A percentile compares a stretch with the other conserved stretches of the same genome.
Conservation (phyloP, 192 early-diverging fungal species). For the Hyaloraphidium curvatum region DNA sequence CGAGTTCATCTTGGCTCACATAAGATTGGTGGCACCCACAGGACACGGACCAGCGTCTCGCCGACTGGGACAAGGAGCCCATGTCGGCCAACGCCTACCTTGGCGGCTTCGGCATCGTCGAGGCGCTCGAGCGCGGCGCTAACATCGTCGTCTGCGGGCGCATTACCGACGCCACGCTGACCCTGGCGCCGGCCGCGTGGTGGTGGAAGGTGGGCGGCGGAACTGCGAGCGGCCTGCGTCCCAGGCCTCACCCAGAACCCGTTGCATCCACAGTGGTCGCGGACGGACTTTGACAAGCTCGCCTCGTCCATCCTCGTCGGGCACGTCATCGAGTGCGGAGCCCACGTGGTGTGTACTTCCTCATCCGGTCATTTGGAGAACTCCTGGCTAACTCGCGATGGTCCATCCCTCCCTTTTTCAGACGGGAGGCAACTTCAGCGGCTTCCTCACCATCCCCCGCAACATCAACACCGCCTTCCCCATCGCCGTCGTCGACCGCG, state of each 20-base stretch:
- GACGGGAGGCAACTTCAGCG: slow-evolving; percentile 3
- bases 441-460: not conserved
- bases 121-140: not conserved
- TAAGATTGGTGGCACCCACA: no score
- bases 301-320: not conserved
- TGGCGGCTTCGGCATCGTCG: not conserved
- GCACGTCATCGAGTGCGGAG: not conserved
- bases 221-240: no score
- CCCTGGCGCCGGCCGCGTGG: not conserved
- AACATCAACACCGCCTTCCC: not conserved
- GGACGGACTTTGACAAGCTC: not conserved
- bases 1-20: no score
- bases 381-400: no score
- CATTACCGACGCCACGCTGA: not conserved
- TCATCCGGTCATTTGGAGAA: no score
- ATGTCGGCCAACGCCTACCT: slow-evolving; percentile 1
- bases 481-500: not conserved
- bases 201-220: no score
- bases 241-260: no score
- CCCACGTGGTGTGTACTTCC: not conserved
- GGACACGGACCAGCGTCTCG: no score
- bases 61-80: no score
- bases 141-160: not conserved
- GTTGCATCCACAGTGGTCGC: not conserved
- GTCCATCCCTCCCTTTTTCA: no score